These are phyloP conservation scores for Metschnikowia picachoensis DNA, from an alignment of 805 yeast genomes.

Conservation along the genomic window DNA sequence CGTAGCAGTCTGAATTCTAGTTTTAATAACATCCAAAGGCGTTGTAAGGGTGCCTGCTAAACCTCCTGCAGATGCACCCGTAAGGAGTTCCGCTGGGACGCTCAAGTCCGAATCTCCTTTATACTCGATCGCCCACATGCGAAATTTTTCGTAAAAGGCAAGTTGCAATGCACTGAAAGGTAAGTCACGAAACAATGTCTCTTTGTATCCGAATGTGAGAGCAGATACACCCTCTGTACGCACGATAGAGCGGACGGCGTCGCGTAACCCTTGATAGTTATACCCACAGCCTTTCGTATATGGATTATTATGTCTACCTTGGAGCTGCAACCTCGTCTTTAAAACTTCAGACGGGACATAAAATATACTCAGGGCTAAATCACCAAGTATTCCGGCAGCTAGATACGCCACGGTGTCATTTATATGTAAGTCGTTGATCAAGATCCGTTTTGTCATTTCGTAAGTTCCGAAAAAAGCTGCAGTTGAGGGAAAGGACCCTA, in stretches of 20 bases:
- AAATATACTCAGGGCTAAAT: constrained; percentile 78
- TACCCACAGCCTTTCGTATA: constrained; percentile 72
- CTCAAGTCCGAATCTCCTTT: constrained; percentile 44
- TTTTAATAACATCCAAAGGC: constrained; percentile 88
- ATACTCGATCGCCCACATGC: constrained; percentile 53
- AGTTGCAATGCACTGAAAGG: constrained; percentile 96
- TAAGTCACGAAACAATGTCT: constrained; percentile 85
- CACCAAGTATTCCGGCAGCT: constrained; percentile 90
- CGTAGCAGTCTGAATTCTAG: constrained; percentile 89
- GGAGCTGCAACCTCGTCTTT: constrained; percentile 89
- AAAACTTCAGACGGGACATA: constrained; percentile 96
- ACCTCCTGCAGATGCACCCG: constrained; percentile 97
- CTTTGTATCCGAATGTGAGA: constrained; percentile 87
- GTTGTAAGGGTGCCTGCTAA: constrained; percentile 86
- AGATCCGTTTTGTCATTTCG: constrained; percentile 69
- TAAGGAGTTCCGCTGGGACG: constrained; percentile 59
- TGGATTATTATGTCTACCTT: constrained; percentile 81
- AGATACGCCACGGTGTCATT: constrained; percentile 81
- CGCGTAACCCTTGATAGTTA: constrained; percentile 69
- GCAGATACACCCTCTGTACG: constrained; percentile 71
- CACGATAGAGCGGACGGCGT: constrained; percentile 66
- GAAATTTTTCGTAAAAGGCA: constrained; percentile 87
- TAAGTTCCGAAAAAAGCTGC: constrained; percentile 92
- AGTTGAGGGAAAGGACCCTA: constrained; percentile 92
- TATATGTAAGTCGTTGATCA: constrained; percentile 58